Evolutionary conservation across 805 yeast genomes (phyloP).

Genomic region (Metschnikowia shivogae): DNA sequence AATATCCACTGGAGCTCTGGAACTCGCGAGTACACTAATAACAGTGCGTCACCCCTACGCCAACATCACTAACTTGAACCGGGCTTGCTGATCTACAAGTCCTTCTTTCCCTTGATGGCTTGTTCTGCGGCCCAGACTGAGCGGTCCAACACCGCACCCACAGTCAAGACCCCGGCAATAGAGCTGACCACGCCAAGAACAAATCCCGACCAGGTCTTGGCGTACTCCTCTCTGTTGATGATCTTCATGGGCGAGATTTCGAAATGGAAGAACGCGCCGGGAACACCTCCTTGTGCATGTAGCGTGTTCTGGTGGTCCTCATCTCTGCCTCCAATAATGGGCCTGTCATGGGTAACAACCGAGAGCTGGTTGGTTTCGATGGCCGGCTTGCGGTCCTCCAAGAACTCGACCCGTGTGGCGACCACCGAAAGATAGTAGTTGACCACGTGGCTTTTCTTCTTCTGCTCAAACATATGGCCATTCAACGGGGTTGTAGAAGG

Average conservation of each 20-base stretch:
- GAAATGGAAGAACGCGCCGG: slow-evolving; percentile 82
- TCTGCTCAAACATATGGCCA: slow-evolving; percentile 38
- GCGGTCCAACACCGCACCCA: slow-evolving; percentile 84
- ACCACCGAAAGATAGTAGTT: slow-evolving; percentile 87
- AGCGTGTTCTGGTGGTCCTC: slow-evolving; percentile 85
- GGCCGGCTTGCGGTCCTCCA: slow-evolving; percentile 41
- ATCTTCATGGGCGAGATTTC: slow-evolving; percentile 93
- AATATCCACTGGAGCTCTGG: no score
- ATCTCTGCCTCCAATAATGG: slow-evolving; percentile 81
- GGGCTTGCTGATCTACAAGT: slow-evolving; percentile 22
- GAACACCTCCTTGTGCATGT: slow-evolving; percentile 82
- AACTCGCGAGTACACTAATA: no score
- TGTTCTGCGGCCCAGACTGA: slow-evolving; percentile 87
- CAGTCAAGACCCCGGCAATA: slow-evolving; percentile 89
- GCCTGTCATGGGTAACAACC: slow-evolving; percentile 83
- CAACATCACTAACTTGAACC: no score
- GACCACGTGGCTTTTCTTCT: slow-evolving; percentile 57
- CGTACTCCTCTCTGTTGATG: slow-evolving; percentile 71
- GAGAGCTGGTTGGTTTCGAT: slow-evolving; percentile 87
- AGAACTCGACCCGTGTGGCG: slow-evolving; percentile 75
- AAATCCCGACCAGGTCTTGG: slow-evolving; percentile 79
- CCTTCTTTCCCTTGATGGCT: slow-evolving; percentile 66
- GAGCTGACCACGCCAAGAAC: slow-evolving; percentile 79
- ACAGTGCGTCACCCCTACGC: no score
- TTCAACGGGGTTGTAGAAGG: slow-evolving; percentile 66